Evolutionary conservation across 129 eudicot genomes (phyloP).

Genomic region (Escallonia rubra): DNA sequence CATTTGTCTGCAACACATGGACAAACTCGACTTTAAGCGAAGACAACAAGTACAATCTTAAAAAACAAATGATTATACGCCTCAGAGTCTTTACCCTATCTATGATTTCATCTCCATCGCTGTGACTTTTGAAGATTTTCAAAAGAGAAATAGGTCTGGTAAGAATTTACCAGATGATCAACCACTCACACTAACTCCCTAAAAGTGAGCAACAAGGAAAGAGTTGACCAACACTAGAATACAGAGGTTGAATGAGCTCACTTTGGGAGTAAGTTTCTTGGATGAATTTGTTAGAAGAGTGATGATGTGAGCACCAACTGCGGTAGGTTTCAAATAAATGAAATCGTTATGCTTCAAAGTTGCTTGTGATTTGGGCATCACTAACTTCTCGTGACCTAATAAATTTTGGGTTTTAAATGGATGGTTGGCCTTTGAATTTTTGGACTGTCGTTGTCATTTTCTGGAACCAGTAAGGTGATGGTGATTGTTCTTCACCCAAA

Average conservation of each 20-base stretch:
- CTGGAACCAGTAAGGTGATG: neutral
- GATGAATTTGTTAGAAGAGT: neutral
- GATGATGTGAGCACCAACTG: slow-evolving; percentile 5
- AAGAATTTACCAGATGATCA: too few relatives aligned
- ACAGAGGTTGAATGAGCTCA: slow-evolving; percentile 8
- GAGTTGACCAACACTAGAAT: slow-evolving; percentile 20
- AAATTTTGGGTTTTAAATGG: neutral
- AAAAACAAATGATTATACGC: too few relatives aligned
- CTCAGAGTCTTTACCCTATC: too few relatives aligned
- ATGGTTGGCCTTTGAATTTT: slow-evolving; percentile 3
- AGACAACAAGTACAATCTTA: too few relatives aligned
- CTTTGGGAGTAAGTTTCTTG: neutral
- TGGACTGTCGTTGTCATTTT: slow-evolving; percentile 10
- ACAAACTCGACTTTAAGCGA: too few relatives aligned
- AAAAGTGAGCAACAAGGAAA: neutral
- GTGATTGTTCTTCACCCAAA: neutral
- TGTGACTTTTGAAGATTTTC: too few relatives aligned
- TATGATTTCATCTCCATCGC: too few relatives aligned
- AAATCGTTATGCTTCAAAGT: slow-evolving; percentile 2
- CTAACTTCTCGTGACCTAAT: slow-evolving; percentile 21
- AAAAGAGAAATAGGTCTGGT: too few relatives aligned
- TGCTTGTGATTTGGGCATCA: slow-evolving; percentile 27
- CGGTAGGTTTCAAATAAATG: slow-evolving; percentile 18
- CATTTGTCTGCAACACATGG: too few relatives aligned
- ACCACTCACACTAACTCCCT: too few relatives aligned